phyloP scores from a whole-genome alignment of 495 filamentous ascomycete species.

The Penicillium soppii region DNA sequence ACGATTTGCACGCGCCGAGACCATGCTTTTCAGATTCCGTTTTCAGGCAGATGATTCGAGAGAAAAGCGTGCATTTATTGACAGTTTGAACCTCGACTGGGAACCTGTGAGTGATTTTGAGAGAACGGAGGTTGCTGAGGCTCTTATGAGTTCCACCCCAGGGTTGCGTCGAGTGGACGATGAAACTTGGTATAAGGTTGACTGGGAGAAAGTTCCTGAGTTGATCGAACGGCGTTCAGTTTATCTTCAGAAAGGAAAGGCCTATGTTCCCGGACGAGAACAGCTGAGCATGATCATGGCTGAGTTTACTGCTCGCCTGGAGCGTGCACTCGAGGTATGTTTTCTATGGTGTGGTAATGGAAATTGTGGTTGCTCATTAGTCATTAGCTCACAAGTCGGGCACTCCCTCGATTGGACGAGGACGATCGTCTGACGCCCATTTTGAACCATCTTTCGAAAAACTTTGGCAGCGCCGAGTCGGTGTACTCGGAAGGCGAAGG shows the following conservation, averaged over 20 bases:
- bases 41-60: slow-evolving; percentile 66
- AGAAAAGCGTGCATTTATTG: slow-evolving; percentile 76
- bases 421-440: slow-evolving; percentile 95
- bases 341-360: neutral
- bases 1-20: slow-evolving; percentile 83
- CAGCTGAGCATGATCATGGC: slow-evolving; percentile 85
- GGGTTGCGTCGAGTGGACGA: slow-evolving; percentile 62
- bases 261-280: slow-evolving; percentile 85
- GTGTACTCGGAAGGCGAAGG: slow-evolving; percentile 63
- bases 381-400: slow-evolving; percentile 74
- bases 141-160: slow-evolving; percentile 53
- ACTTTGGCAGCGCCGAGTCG: slow-evolving; percentile 87
- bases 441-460: slow-evolving; percentile 85
- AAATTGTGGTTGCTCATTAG: neutral
- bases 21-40: slow-evolving; percentile 80
- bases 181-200: slow-evolving; percentile 91
- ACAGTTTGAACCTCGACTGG: slow-evolving; percentile 74
- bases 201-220: slow-evolving; percentile 91
- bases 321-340: slow-evolving; percentile 75
- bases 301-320: slow-evolving; percentile 76
- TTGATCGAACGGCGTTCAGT: slow-evolving; percentile 78
- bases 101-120: slow-evolving; percentile 79
- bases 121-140: slow-evolving; percentile 51
- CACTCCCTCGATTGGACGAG: slow-evolving; percentile 90
- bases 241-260: slow-evolving; percentile 75